Evolutionary conservation across 129 eudicot genomes (phyloP).

Genomic region (Flaveria trinervia): DNA sequence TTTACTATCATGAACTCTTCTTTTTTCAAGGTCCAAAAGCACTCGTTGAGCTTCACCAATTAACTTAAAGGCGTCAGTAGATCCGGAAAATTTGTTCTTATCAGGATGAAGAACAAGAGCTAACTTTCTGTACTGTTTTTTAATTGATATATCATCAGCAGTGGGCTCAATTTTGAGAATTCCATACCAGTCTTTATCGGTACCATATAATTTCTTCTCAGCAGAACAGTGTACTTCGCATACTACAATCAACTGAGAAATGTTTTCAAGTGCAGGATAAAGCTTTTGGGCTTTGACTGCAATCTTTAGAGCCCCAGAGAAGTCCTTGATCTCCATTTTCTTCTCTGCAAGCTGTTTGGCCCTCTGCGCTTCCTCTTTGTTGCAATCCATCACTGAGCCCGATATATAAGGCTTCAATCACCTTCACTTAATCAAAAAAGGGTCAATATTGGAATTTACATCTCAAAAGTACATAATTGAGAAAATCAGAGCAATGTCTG

Average conservation of each 20-base stretch:
- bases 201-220: constrained; percentile 45
- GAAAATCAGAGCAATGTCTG: background rate
- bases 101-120: constrained; percentile 78
- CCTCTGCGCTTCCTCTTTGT: constrained; percentile 63
- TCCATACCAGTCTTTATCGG: constrained; percentile 64
- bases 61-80: constrained; percentile 64
- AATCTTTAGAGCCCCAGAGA: constrained; percentile 46
- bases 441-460: background rate
- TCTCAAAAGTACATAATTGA: constrained; percentile 16
- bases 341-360: constrained; percentile 59
- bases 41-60: constrained; percentile 72
- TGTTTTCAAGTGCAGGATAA: constrained; percentile 56
- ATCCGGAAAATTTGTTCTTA: constrained; percentile 66
- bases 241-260: constrained; percentile 52
- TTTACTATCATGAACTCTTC: constrained; percentile 41
- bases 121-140: constrained; percentile 60
- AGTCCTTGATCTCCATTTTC: constrained; percentile 59
- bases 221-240: constrained; percentile 65
- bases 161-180: constrained; percentile 48
- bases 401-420: constrained; percentile 26
- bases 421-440: constrained; percentile 6
- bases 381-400: constrained; percentile 55
- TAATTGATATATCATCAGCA: constrained; percentile 56
- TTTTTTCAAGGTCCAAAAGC: constrained; percentile 50
- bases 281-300: constrained; percentile 63